Evolutionary conservation across 306 rosid species (phyloP), one percentile per base, ranked within the genome.

Genomic region (Corylus heterophylla): DNA sequence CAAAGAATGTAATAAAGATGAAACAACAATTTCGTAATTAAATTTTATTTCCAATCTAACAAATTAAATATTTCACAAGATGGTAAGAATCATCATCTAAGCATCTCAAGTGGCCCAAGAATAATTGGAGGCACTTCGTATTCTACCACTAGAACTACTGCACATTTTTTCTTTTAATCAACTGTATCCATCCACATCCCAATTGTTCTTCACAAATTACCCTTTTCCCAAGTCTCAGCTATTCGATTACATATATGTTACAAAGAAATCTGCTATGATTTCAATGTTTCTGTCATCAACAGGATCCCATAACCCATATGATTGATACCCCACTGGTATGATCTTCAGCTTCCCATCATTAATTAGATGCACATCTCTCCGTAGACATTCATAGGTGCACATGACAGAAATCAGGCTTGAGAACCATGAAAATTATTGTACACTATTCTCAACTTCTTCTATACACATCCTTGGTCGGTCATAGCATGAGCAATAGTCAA

Each of bases 381-480:
- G 54, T 63, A 71, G 49, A 54, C 54, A 54, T 54, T 12, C 17
- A 37, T 39, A 35, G 44, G 49, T 37, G 48, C 71, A 66, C 47
- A 54, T 59, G 81, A 45, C 56, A 80, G 69, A 52, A 4, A 77
- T 77, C 78, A 81, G 67, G 74, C 75, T 64, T 12, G 76, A 77
- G 83, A 76, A 76, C 49, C 85, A 69, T 76, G 42, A 20, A 35
- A 64, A 67, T 39, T 64, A 69, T 42, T 74, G 56, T 49, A 81
- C 76, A 73, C 37, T 20, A 54, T 54, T 42, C 58, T 52, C 31
- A 27, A 63, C 68, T 78, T 82, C 89, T 88, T 82, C 89, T 88
- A 94, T 86, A 91, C 93, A 86, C 97, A 94, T 54, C 98, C 98
- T 87, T 94, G 98, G 79, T 90, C 98, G 12, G 92, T 92, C 98